Conservation (phyloP, 371 early-diverging fungal genomes). For the Apophysomyces sp. region DNA sequence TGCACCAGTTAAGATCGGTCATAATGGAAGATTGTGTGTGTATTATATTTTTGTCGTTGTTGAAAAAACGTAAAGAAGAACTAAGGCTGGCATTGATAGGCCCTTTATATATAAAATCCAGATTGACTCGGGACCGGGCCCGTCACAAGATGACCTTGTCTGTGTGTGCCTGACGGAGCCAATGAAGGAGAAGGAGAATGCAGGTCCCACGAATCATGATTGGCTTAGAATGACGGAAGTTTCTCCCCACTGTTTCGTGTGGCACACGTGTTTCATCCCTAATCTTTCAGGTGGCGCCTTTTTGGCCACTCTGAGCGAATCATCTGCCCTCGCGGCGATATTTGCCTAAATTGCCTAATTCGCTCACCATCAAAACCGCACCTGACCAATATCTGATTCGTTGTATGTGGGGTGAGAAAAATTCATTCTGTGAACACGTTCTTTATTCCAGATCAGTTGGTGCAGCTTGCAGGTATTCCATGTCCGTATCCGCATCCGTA, state of each 20-base stretch:
- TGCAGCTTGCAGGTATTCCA: slow-evolving; percentile 10
- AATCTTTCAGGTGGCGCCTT: slow-evolving; percentile 9
- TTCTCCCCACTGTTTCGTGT: slow-evolving; percentile 5
- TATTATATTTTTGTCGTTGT: not conserved
- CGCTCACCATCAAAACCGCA: not conserved
- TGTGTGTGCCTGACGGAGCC: slow-evolving; percentile 5
- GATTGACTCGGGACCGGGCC: not conserved
- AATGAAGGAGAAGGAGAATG: not conserved
- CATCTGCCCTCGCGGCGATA: not conserved
- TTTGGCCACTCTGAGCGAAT: slow-evolving; percentile 6
- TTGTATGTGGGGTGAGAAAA: slow-evolving; percentile 1
- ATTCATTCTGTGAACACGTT: slow-evolving; percentile 4
- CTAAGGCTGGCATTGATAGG: not conserved
- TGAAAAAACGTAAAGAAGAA: not conserved
- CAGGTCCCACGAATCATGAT: slow-evolving; percentile 6
- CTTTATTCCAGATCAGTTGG: slow-evolving; percentile 32
- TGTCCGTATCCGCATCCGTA: not conserved
- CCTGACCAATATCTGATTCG: slow-evolving; percentile 2
- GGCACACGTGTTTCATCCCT: slow-evolving; percentile 1
- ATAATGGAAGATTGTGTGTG: not conserved
- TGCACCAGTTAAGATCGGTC: slow-evolving; percentile 34
- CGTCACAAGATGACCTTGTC: slow-evolving; percentile 1
- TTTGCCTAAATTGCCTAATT: slow-evolving; percentile 1
- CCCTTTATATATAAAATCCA: not conserved
- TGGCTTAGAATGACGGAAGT: slow-evolving; percentile 10